Evolutionary conservation across 2,329 filamentous ascomycete genomes (phyloP).

Genomic region (Leptographium wingfieldii): DNA sequence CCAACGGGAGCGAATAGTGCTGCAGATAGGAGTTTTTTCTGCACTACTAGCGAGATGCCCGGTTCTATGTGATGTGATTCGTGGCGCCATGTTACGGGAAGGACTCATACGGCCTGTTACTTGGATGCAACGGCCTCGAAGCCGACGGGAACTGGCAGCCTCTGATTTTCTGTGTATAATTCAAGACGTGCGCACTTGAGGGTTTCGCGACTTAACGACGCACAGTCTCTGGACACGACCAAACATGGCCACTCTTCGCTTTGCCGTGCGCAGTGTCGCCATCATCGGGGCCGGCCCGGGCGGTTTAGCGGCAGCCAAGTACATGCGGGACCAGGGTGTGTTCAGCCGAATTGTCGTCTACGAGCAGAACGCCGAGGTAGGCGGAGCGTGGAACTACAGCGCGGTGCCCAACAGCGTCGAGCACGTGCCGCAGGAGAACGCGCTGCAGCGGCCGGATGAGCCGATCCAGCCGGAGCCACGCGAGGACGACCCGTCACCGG

Average conservation of each 20-base stretch:
- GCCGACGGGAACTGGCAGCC: neutral
- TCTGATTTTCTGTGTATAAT: neutral
- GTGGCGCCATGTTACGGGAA: neutral
- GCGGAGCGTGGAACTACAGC: slow-evolving; percentile 80
- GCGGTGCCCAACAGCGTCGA: slow-evolving; percentile 31
- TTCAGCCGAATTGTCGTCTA: slow-evolving; percentile 65
- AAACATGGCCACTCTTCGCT: slow-evolving; percentile 20
- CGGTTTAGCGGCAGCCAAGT: slow-evolving; percentile 70
- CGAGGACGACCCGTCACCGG: neutral
- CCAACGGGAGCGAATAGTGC: neutral
- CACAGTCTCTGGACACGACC: neutral
- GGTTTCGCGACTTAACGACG: no score
- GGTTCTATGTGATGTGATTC: neutral
- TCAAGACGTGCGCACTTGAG: no score
- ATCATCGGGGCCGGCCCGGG: slow-evolving; percentile 74
- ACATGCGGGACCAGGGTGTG: slow-evolving; percentile 53
- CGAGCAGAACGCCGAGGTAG: slow-evolving; percentile 65
- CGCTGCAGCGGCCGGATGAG: slow-evolving; percentile 48
- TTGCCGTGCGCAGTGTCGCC: slow-evolving; percentile 50
- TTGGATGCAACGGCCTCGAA: neutral
- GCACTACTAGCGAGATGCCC: no score
- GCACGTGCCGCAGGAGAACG: slow-evolving; percentile 56
- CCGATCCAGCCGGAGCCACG: slow-evolving; percentile 36
- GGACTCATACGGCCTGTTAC: neutral
- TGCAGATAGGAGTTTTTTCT: neutral